Conservation (phyloP, 495 filamentous ascomycete genomes). For the Hypoxylon rickii region DNA sequence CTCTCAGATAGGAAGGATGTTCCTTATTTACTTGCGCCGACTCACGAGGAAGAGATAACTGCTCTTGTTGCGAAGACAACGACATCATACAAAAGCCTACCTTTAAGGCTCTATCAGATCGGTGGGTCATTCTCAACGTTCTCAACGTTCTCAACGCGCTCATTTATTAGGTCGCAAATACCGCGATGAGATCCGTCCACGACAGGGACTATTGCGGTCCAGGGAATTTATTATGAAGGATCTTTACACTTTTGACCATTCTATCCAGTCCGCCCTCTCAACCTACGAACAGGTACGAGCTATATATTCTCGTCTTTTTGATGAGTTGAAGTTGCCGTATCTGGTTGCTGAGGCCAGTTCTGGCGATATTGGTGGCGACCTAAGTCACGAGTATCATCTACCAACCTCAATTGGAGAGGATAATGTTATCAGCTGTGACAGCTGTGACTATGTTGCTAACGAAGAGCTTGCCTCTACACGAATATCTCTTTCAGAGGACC, state of each 20-base stretch:
- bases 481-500: slow-evolving; percentile 11
- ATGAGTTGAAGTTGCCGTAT: slow-evolving; percentile 82
- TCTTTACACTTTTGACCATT: slow-evolving; percentile 91
- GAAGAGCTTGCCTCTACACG: slow-evolving; percentile 70
- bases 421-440: slow-evolving; percentile 72
- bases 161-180: slow-evolving; percentile 82
- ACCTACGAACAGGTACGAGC: slow-evolving; percentile 75
- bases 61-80: slow-evolving; percentile 70
- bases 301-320: slow-evolving; percentile 75
- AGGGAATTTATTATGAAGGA: slow-evolving; percentile 98
- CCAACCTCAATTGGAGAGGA: slow-evolving; percentile 84
- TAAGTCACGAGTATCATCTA: slow-evolving; percentile 96
- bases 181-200: slow-evolving; percentile 84
- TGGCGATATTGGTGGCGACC: slow-evolving; percentile 89
- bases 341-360: slow-evolving; percentile 87
- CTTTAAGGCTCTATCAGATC: slow-evolving; percentile 88
- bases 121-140: too few species aligned
- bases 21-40: slow-evolving; percentile 81
- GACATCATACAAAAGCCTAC: slow-evolving; percentile 86
- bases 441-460: slow-evolving; percentile 79
- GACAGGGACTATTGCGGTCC: slow-evolving; percentile 86
- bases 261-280: slow-evolving; percentile 63
- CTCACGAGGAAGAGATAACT: slow-evolving; percentile 97
- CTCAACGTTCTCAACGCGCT: too few species aligned
- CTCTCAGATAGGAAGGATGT: slow-evolving; percentile 79